Base-by-base conservation (phyloP, 345 rosid genomes). In the Isatis tinctoria region DNA sequence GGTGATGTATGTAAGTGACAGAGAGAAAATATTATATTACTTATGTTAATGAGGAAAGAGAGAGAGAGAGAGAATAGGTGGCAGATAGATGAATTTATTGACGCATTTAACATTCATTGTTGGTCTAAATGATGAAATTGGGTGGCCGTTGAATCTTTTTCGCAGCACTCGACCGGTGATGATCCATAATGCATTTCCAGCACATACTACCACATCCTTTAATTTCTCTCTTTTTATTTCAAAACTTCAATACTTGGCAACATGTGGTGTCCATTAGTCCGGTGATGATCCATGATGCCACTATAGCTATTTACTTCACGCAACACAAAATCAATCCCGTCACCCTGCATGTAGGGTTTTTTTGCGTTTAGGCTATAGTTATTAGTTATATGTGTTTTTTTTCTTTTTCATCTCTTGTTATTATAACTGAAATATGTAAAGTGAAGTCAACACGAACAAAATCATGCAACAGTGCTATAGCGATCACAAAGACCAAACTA, bases 21-120 rank as follows among this genome's bases (percentile, higher is more conserved):
- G 35, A 57, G 67, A 62, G 75, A 64, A 52, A 53, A 52, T 73
- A 65, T 6, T 43, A 41, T 11, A 24, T 30, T 11, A 63, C 14
- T 33, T 22, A 39, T 57, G 32, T 64, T 57, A 65, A 77, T 39
- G 80, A 70, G 53, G 80, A 62, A 52, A 74, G 77, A 64, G 47
- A 24, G 52, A 65, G 52, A 65, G 58, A 58, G 43, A 26, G 44
- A 65, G 47, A 77, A 40, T 57, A 70, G 76, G 53, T 77, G 72
- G 76, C 76, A 58, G 80, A 45, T 77, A 65, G 27, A 59, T 77
- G 77, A 71, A 77, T 77, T 77, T 77, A 77, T 72, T 77, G 80
- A 65, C 53, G 76, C 80, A 77, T 77, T 77, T 70, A 71, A 72
- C 70, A 65, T 63, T n/a, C 67, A 48, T 66, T 49, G 80, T 65